Base-by-base conservation (phyloP, 129 eudicot species). In the Scalesia atractyloides region DNA sequence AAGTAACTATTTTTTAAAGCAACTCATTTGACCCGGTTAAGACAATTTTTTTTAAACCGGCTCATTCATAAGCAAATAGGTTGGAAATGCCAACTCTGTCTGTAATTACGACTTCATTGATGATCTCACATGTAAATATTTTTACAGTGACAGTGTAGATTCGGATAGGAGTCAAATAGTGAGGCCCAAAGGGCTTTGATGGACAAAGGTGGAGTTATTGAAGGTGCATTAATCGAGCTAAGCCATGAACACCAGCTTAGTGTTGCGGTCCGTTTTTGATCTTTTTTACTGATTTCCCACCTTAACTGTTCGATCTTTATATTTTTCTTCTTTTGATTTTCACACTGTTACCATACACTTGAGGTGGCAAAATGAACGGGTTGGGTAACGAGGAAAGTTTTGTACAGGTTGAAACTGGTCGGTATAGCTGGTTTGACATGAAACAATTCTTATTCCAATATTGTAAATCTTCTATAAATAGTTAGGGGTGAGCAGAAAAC, bases 141-240 rank as follows among this genome's bases (percentile, higher is more conserved):
- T 56, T 22, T 24, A 24, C 76, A 82, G 83, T 82, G 88, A 85
- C 66, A 81, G 77, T 76, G 91, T 79, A 73, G 91, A 82, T 79
- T 82, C 91, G 34, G 96, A 91, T 57, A 67, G 76, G 92, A 72
- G 60, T 56, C 66, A 61, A 19, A 68, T 62, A 64, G 60, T 72
- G 87, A 67, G 39, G n/a, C 72, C 18, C 83, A 85, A 72, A 78
- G 74, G 49, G 68, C 74, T 72, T 72, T 88, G 69, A 86, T 94
- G 97, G 86, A 84, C 48, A 88, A 80, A 84, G 84, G 75, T 50
- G 96, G 93, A 73, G 74, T 87, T 73, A 89, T 84, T 50, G 97
- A 94, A 76, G 92, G 91, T 67, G 92, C 90, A 34, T 78, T 89
- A 37, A 66, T 74, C 65, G 97, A 88, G 86, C 78, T 90, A 66